Conservation (phyloP, 371 early-diverging fungal genomes). For the Saksenaea oblongispora region DNA sequence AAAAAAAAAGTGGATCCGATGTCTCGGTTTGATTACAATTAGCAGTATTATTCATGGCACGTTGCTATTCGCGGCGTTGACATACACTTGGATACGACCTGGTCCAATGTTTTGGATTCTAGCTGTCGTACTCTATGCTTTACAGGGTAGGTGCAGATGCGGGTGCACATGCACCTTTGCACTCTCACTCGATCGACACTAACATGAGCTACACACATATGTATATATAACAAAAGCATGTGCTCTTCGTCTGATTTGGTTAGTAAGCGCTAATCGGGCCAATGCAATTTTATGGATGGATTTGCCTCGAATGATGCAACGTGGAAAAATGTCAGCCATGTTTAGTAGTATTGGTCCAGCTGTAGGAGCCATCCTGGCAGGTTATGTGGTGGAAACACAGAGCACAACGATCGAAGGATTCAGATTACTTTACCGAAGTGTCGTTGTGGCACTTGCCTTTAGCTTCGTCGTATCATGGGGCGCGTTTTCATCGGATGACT, state of each 20-base stretch:
- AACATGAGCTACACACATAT: no score
- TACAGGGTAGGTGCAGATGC: neutral
- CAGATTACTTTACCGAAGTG: constrained; percentile 21
- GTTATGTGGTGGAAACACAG: constrained; percentile 19
- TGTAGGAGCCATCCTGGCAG: constrained; percentile 28
- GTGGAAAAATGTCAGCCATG: constrained; percentile 28
- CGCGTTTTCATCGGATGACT: constrained; percentile 31
- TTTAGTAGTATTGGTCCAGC: constrained; percentile 40
- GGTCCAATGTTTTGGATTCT: no score
- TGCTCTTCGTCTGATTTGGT: constrained; percentile 36
- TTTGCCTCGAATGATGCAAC: constrained; percentile 30
- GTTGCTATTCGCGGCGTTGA: no score
- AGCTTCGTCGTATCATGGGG: constrained; percentile 49
- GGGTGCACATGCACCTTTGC: neutral
- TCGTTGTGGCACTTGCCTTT: constrained; percentile 26
- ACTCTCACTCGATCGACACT: constrained; percentile 24
- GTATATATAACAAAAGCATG: neutral
- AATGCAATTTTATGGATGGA: constrained; percentile 31
- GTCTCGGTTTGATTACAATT: no score
- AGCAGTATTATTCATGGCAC: no score
- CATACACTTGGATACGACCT: no score
- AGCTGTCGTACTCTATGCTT: no score
- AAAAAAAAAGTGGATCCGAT: no score
- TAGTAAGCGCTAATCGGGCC: constrained; percentile 26
- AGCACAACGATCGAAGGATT: constrained; percentile 20